Conservation (phyloP, 257 asterid genomes). For the Apocynum venetum region DNA sequence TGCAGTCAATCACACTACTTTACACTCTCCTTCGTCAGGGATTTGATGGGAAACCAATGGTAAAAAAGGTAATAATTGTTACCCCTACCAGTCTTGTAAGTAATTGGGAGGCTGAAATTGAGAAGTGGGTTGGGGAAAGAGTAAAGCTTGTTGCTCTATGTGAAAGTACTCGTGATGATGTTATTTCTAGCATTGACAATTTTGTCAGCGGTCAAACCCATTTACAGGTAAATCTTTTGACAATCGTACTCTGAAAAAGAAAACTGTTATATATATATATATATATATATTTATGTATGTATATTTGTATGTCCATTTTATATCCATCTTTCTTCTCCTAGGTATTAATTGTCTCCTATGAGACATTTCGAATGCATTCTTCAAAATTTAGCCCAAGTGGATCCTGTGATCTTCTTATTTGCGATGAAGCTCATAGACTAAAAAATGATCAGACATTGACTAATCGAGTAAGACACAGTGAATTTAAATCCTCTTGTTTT, state of each 20-base stretch:
- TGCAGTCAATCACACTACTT: slow-evolving; percentile 90
- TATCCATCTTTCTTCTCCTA: slow-evolving; percentile 23
- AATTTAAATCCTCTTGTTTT: slow-evolving; percentile 7
- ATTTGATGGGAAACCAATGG: slow-evolving; percentile 87
- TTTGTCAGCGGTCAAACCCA: slow-evolving; percentile 49
- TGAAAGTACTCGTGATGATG: slow-evolving; percentile 91
- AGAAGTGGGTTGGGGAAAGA: slow-evolving; percentile 94
- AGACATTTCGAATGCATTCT: slow-evolving; percentile 95
- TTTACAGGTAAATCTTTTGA: slow-evolving; percentile 52
- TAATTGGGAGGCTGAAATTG: slow-evolving; percentile 97
- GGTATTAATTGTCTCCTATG: slow-evolving; percentile 93
- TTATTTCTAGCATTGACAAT: slow-evolving; percentile 64
- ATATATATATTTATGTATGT: no score
- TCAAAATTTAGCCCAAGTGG: slow-evolving; percentile 64
- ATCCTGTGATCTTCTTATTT: slow-evolving; percentile 94
- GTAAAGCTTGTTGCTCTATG: slow-evolving; percentile 92
- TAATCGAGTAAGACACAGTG: slow-evolving; percentile 70
- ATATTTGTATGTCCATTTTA: no score
- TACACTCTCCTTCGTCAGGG: slow-evolving; percentile 92
- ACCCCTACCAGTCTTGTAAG: slow-evolving; percentile 98
- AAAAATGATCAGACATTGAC: slow-evolving; percentile 95
- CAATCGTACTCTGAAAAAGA: slow-evolving; percentile 11
- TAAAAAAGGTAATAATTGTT: slow-evolving; percentile 78
- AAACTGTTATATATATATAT: not conserved
- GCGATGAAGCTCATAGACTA: slow-evolving; percentile 98